phyloP scores from a whole-genome alignment of 345 rosid genomes.

The Sonneratia alba region DNA sequence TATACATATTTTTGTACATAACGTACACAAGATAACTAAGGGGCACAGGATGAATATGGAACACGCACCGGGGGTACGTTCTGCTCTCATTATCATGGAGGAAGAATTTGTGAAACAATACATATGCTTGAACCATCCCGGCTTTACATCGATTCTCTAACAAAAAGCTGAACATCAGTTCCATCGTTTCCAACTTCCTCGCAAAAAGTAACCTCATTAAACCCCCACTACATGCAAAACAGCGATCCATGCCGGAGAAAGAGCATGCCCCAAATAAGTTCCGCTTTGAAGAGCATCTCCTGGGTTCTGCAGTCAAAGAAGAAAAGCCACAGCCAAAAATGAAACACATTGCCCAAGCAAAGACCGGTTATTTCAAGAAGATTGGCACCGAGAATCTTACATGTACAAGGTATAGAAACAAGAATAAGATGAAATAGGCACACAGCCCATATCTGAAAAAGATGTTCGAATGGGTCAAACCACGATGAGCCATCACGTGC shows the following conservation, averaged over 20 bases:
- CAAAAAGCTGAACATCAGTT: background rate
- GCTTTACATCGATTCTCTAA: background rate
- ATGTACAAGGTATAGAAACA: conserved; percentile 65
- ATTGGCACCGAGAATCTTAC: conserved; percentile 24
- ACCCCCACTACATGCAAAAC: conserved; percentile 16
- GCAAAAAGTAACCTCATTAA: background rate
- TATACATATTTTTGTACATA: too few relatives aligned
- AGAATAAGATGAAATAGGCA: conserved; percentile 7
- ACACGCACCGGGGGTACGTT: conserved; percentile 11
- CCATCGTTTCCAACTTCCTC: background rate
- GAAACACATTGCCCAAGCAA: background rate
- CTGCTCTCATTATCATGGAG: conserved; percentile 27
- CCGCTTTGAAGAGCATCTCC: conserved; percentile 28
- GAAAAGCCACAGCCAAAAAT: background rate
- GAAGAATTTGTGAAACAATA: conserved; percentile 5
- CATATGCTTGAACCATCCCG: background rate
- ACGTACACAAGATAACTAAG: too few relatives aligned
- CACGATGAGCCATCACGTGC: conserved; percentile 20
- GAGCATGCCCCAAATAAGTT: conserved; percentile 25
- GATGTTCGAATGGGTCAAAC: background rate
- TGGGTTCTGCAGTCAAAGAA: conserved; percentile 27
- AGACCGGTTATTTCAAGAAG: background rate
- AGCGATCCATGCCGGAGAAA: conserved; percentile 5
- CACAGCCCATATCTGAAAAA: background rate
- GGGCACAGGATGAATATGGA: background rate